phyloP scores from a whole-genome alignment of 129 eudicot species.

The Solidago caesia region DNA sequence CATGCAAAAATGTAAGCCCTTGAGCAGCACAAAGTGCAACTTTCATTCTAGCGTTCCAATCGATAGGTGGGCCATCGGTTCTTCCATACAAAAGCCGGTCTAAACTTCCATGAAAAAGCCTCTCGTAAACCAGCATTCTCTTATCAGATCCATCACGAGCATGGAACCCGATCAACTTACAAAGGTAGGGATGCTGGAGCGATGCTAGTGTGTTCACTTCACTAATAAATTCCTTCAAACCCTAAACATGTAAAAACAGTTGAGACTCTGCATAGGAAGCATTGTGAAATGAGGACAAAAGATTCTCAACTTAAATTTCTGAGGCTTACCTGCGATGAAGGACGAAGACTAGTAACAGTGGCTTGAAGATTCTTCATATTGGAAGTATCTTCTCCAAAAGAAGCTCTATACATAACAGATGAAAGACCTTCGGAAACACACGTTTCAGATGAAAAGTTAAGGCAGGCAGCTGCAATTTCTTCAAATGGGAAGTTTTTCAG shows the following conservation, averaged over 20 bases:
- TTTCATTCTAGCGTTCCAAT: slow-evolving; percentile 94
- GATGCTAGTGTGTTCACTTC: slow-evolving; percentile 83
- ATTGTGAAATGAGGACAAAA: not conserved
- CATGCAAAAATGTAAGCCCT: slow-evolving; percentile 93
- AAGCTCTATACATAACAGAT: slow-evolving; percentile 73
- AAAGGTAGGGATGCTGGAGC: slow-evolving; percentile 71
- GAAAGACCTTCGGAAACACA: slow-evolving; percentile 81
- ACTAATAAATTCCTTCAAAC: slow-evolving; percentile 71
- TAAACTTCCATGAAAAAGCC: slow-evolving; percentile 87
- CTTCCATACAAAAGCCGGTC: slow-evolving; percentile 85
- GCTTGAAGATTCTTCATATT: slow-evolving; percentile 66
- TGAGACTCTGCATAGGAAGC: slow-evolving; percentile 10
- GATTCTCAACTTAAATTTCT: not conserved
- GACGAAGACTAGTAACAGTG: slow-evolving; percentile 78
- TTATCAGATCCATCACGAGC: slow-evolving; percentile 83
- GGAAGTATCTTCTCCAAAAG: slow-evolving; percentile 64
- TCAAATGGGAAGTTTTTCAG: slow-evolving; percentile 65
- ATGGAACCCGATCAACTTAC: slow-evolving; percentile 84
- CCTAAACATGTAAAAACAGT: slow-evolving; percentile 35
- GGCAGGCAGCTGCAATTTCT: slow-evolving; percentile 85
- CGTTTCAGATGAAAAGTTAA: slow-evolving; percentile 68
- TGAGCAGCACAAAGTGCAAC: slow-evolving; percentile 96
- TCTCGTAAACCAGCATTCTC: slow-evolving; percentile 85
- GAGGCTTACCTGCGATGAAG: slow-evolving; percentile 61
- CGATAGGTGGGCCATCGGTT: slow-evolving; percentile 87